phyloP scores from a whole-genome alignment of 2,329 filamentous ascomycete genomes.

The Stagonosporopsis chrysanthemi region DNA sequence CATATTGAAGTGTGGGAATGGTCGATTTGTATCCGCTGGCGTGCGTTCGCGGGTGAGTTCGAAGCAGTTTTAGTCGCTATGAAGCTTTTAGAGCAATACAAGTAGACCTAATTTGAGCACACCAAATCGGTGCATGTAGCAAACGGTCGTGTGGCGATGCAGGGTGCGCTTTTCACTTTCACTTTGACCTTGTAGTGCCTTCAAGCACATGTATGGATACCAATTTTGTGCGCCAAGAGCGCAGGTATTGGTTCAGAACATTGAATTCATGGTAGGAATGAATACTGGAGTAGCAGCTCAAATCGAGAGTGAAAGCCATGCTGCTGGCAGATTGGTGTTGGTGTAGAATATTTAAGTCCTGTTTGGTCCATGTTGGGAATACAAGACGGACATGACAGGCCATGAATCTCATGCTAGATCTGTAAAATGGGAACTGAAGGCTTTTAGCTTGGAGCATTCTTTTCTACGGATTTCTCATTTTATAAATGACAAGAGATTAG shows the following conservation, averaged over 20 bases:
- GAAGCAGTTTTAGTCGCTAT: not conserved
- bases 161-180: not conserved
- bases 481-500: no score
- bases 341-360: no score
- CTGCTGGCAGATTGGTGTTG: not conserved
- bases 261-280: not conserved
- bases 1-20: not conserved
- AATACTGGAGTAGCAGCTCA: no score
- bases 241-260: not conserved
- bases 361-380: not conserved
- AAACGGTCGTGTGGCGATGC: not conserved
- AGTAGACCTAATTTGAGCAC: not conserved
- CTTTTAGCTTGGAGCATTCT: not conserved
- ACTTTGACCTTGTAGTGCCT: not conserved
- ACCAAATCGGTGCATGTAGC: not conserved
- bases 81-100: not conserved
- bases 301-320: no score
- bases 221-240: not conserved
- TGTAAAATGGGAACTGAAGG: not conserved
- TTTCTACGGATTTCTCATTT: no score
- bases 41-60: not conserved
- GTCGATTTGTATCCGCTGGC: not conserved
- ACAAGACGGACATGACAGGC: not conserved
- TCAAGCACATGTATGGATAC: not conserved
- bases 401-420: not conserved